Evolutionary conservation across 352 stramenopile genomes (phyloP).

Genomic region (Globisporangium sylvaticum): DNA sequence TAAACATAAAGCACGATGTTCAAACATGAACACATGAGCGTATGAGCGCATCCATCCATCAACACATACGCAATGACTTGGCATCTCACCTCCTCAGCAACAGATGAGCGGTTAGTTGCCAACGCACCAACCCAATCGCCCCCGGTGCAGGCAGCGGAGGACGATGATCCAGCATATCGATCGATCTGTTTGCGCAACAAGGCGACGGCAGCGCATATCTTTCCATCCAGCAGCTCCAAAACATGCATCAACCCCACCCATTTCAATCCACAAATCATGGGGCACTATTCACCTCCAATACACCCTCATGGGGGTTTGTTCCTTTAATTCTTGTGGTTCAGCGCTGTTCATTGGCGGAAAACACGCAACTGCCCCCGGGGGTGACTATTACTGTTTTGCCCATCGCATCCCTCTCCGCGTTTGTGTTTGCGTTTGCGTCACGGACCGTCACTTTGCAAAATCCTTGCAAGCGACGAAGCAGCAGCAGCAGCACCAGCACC

Average conservation of each 20-base stretch:
- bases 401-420: background rate
- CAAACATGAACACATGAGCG: too few species aligned
- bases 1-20: too few species aligned
- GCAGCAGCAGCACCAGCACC: background rate
- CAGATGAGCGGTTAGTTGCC: too few species aligned
- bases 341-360: conserved; percentile 4
- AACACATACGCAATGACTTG: too few species aligned
- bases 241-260: background rate
- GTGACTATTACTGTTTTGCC: background rate
- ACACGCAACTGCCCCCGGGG: background rate
- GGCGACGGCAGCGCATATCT: background rate
- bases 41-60: too few species aligned
- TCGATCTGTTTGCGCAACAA: background rate
- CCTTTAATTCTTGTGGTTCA: background rate
- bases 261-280: background rate
- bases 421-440: background rate
- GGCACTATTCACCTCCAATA: background rate
- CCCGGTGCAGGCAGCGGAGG: background rate
- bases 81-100: too few species aligned
- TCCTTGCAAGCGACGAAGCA: conserved; percentile 5
- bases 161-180: background rate
- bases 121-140: background rate
- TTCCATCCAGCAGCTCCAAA: background rate
- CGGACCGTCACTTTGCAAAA: conserved; percentile 7
- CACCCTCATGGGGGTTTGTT: background rate